A percentile compares a stretch with the other conserved stretches of the same genome.
Conservation (phyloP, 2,329 filamentous ascomycete species). For the Neurospora sp. region DNA sequence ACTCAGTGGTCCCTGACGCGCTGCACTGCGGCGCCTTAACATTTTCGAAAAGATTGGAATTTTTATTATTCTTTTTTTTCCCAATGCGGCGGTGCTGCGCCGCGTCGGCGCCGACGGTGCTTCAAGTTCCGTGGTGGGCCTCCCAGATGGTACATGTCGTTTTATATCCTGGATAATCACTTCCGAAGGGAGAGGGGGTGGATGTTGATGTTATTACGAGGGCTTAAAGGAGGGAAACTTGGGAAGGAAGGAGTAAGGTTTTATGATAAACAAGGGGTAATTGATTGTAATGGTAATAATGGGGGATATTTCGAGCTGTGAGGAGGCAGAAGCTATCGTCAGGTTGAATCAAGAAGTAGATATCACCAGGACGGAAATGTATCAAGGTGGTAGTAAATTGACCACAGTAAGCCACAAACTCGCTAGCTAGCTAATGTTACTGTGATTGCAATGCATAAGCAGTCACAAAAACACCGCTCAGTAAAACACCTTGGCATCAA, state of each 20-base stretch:
- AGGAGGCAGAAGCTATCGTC: not conserved
- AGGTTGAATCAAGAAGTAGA: not conserved
- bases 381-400: not conserved
- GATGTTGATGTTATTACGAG: not conserved
- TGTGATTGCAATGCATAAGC: not conserved
- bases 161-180: too few relatives aligned
- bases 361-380: not conserved
- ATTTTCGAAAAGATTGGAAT: too few relatives aligned
- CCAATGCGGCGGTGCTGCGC: too few relatives aligned
- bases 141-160: too few relatives aligned
- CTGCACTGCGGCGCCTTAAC: too few relatives aligned
- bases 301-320: not conserved
- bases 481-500: not conserved
- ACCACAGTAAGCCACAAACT: not conserved
- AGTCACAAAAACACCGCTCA: not conserved
- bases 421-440: not conserved
- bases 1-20: too few relatives aligned
- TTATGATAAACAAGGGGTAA: not conserved
- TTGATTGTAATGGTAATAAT: not conserved
- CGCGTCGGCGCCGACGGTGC: too few relatives aligned
- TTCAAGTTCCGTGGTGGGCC: too few relatives aligned
- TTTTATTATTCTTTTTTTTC: too few relatives aligned
- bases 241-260: not conserved
- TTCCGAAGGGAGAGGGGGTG: not conserved
- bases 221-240: not conserved